phyloP scores from a whole-genome alignment of 305 asterid species.

The Fraxinus velutina region DNA sequence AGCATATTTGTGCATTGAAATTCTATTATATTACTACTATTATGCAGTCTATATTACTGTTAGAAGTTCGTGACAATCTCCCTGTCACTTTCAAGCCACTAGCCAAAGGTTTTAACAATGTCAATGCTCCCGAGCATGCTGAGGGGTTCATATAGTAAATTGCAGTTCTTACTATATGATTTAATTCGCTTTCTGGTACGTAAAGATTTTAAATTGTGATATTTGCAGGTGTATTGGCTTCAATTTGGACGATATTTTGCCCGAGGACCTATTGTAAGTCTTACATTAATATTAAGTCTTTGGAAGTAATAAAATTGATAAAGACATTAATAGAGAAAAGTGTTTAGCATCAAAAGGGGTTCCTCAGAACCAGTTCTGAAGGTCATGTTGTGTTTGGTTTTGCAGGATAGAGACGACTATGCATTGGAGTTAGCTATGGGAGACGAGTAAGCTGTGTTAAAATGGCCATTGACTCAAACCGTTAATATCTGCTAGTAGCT shows the following conservation, averaged over 20 bases:
- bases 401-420: constrained; percentile 91
- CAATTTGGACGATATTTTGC: constrained; percentile 99
- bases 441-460: constrained; percentile 51
- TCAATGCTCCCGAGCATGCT: not conserved
- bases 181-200: not conserved
- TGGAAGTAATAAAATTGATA: not conserved
- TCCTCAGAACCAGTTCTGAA: not conserved
- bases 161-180: not conserved
- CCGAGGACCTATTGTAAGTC: constrained; percentile 84
- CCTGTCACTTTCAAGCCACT: not conserved
- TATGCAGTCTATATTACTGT: not conserved
- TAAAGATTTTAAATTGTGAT: constrained; percentile 17
- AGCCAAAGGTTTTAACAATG: not conserved
- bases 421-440: constrained; percentile 92
- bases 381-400: constrained; percentile 6
- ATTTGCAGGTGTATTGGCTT: constrained; percentile 89
- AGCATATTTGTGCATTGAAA: not conserved
- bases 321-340: not conserved
- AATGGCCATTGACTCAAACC: not conserved
- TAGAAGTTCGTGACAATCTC: not conserved
- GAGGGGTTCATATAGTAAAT: too few species aligned
- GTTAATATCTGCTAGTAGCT: not conserved
- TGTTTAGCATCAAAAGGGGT: not conserved
- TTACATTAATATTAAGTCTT: not conserved
- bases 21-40: not conserved